A percentile compares a stretch with the other conserved stretches of the same genome.
Conservation (phyloP, 2,329 filamentous ascomycete genomes). For the Clonostachys chloroleuca region DNA sequence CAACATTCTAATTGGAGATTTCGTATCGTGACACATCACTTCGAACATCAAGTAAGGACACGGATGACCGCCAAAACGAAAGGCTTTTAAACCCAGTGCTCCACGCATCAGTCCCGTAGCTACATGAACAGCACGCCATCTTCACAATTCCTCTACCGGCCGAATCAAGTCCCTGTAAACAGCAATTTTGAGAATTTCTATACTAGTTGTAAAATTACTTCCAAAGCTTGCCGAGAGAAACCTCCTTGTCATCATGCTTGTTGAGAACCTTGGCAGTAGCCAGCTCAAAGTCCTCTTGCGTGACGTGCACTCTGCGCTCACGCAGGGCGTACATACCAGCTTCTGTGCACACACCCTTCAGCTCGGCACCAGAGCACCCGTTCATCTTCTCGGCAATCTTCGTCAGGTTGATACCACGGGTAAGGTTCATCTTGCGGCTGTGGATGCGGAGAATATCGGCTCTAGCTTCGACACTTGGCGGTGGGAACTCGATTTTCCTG, state of each 20-base stretch:
- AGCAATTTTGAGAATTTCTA: too few species aligned
- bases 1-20: too few species aligned
- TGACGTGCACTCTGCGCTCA: constrained; percentile 94
- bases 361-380: constrained; percentile 91
- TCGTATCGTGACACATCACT: too few species aligned
- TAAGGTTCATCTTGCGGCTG: constrained; percentile 97
- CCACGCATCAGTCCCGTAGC: too few species aligned
- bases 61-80: too few species aligned
- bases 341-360: constrained; percentile 98
- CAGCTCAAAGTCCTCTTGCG: constrained; percentile 97
- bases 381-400: constrained; percentile 99
- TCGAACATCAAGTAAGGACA: too few species aligned
- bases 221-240: constrained; percentile 81
- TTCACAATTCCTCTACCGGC: too few species aligned
- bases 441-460: constrained; percentile 98
- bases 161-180: too few species aligned
- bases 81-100: too few species aligned
- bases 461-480: constrained; percentile 90
- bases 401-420: constrained; percentile 91
- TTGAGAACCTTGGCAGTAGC: constrained; percentile 99
- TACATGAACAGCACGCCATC: too few species aligned
- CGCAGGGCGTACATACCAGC: constrained; percentile 97
- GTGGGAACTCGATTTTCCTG: constrained; percentile 98
- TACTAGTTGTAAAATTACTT: constrained; percentile 20
- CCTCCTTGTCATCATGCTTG: constrained; percentile 99